phyloP scores from a whole-genome alignment of 2,329 filamentous ascomycete species.

The Diaporthe vexans region DNA sequence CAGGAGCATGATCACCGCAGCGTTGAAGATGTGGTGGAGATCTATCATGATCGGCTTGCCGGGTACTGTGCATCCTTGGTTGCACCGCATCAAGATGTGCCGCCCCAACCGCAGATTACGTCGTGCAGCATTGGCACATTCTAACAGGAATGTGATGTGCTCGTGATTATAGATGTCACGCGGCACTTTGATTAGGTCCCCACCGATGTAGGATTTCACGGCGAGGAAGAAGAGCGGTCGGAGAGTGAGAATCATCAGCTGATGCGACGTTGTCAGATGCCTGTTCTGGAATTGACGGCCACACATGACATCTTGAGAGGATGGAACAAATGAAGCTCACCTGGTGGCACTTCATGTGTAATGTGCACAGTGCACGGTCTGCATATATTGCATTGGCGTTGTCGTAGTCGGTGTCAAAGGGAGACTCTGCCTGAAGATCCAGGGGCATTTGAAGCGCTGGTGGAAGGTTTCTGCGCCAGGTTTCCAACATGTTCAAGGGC shows the following conservation, averaged over 20 bases:
- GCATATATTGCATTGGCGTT: conserved; percentile 43
- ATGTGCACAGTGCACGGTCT: conserved; percentile 59
- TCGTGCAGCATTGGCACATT: conserved; percentile 60
- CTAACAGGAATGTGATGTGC: conserved; percentile 49
- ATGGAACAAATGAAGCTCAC: conserved; percentile 43
- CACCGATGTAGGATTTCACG: conserved; percentile 62
- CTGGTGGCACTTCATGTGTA: conserved; percentile 66
- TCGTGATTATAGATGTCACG: conserved; percentile 48
- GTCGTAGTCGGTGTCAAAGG: conserved; percentile 46
- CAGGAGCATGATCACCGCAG: conserved; percentile 62
- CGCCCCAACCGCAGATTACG: conserved; percentile 61
- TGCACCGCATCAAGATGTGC: conserved; percentile 45
- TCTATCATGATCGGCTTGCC: conserved; percentile 59
- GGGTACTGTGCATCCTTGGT: conserved; percentile 47
- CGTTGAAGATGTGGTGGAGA: conserved; percentile 65
- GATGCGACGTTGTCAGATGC: conserved; percentile 32
- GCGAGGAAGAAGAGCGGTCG: conserved; percentile 63
- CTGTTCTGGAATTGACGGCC: conserved; percentile 32
- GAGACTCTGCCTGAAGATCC: conserved; percentile 50
- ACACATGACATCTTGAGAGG: not conserved
- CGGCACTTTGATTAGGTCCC: conserved; percentile 51
- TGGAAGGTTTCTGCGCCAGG: conserved; percentile 48
- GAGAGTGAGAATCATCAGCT: conserved; percentile 64
- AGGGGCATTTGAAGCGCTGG: conserved; percentile 53
- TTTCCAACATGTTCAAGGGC: conserved; percentile 57